phyloP scores from a whole-genome alignment of 225 moss, liverwort and hornwort species.

The Physcomitrium patens region DNA sequence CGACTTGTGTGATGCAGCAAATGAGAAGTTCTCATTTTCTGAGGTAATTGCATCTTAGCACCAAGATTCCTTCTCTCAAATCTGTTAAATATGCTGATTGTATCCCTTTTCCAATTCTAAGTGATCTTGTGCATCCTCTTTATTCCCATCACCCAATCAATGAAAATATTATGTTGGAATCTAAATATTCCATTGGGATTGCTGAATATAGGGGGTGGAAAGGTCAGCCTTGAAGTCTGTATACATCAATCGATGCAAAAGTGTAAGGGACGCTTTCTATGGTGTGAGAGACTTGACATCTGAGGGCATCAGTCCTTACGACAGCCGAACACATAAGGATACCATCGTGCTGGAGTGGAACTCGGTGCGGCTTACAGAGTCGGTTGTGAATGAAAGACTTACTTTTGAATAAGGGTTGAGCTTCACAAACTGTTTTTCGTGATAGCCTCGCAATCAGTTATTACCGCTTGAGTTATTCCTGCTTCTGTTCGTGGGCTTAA shows the following conservation, averaged over 20 bases:
- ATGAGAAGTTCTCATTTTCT: constrained; percentile 31
- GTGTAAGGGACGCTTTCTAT: constrained; percentile 19
- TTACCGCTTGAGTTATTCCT: too few relatives aligned
- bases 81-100: too few relatives aligned
- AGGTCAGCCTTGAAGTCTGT: constrained; percentile 24
- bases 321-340: constrained; percentile 36
- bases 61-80: background rate
- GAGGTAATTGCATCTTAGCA: constrained; percentile 28
- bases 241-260: constrained; percentile 37
- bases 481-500: too few relatives aligned
- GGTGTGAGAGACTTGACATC: background rate
- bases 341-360: constrained; percentile 50
- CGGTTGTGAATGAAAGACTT: constrained; percentile 42
- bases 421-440: background rate
- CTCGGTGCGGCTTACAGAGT: constrained; percentile 33
- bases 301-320: constrained; percentile 28
- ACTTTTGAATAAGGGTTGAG: constrained; percentile 36
- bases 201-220: constrained; percentile 24
- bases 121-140: background rate
- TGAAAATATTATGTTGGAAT: background rate
- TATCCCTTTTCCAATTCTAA: background rate
- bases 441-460: too few relatives aligned
- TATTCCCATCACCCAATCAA: background rate
- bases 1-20: constrained; percentile 62
- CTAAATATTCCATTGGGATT: background rate